A percentile compares a stretch with the other conserved stretches of the same genome.
Evolutionary conservation across 306 rosid genomes (phyloP).

Genomic region (Lupinus albus): DNA sequence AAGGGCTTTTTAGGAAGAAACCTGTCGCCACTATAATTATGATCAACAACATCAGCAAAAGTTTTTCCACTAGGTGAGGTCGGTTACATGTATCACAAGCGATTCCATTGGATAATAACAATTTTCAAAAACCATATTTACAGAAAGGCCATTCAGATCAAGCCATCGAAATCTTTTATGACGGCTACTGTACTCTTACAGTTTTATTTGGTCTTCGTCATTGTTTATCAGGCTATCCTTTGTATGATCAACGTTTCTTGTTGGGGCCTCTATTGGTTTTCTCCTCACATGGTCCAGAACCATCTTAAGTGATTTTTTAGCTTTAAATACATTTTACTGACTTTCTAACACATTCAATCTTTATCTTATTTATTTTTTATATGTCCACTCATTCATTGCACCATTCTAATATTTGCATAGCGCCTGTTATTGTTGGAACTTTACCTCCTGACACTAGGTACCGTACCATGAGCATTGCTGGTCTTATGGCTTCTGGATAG

Average conservation of each 20-base stretch:
- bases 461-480: background rate
- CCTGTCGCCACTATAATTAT: background rate
- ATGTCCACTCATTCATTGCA: background rate
- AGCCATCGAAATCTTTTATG: background rate
- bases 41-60: conserved; percentile 6
- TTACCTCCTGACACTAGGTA: background rate
- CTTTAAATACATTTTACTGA: background rate
- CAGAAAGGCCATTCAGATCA: background rate
- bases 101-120: background rate
- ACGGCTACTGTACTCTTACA: background rate
- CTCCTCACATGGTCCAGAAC: background rate
- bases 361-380: background rate
- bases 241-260: conserved; percentile 1
- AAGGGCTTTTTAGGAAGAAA: conserved; percentile 4
- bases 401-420: background rate
- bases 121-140: background rate
- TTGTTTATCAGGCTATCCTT: background rate
- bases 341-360: background rate
- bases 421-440: background rate
- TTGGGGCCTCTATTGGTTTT: conserved; percentile 1
- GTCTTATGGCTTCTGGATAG: conserved; percentile 1
- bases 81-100: background rate
- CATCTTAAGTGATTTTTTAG: conserved; percentile 7
- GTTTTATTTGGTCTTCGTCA: background rate
- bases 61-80: background rate